Evolutionary conservation across 345 rosid species (phyloP), one percentile per base, ranked within the genome.

Genomic region (Rhodamnia rubescens): DNA sequence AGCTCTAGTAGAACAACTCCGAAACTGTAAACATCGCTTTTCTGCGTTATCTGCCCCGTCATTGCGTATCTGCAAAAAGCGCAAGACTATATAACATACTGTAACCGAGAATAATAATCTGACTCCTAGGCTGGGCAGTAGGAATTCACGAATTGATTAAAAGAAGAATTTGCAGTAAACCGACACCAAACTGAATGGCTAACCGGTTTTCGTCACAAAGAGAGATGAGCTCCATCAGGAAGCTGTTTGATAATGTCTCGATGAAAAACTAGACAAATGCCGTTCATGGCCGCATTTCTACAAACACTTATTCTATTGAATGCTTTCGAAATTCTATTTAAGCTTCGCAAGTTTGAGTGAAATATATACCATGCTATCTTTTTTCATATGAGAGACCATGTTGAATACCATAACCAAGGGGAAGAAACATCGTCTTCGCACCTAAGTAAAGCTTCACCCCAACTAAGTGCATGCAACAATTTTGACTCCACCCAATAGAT

Each of bases 21-120:
- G 15, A 98, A 98, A 90, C 99, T 96, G 87, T 98, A 98, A 50
- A 98, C 98, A 88, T 98, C 99, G 42, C 99, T 98, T 88, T 98
- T 98, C 87, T 93, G 98, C 2, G 97, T 94, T 84, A 95, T 92
- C 84, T 98, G 98, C 80, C 99, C 99, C 11, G 99, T 96, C 98
- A 96, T 94, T 6, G 99, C 99, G 88, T 95, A 98, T 91, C 99
- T 98, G 90, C 58, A 36, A 36, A 36, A 69, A 36, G 47, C 36
- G 47, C 26, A 9, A 36, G 47, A 69, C 13, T 36, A 36, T 5
- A 11, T 69, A 18, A 32, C 47, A 69, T 56, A 8, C 47, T 8
- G 47, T 36, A 4, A 20, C 47, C 47, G 26, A 69, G 80, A 36
- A 36, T 36, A 36, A 36, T 3, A 36, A 36, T 36, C 40, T 36